Evolutionary conservation across 495 filamentous ascomycete genomes (phyloP), one percentile per base, ranked within the genome.

Genomic region (Penicillium egyptiacum): DNA sequence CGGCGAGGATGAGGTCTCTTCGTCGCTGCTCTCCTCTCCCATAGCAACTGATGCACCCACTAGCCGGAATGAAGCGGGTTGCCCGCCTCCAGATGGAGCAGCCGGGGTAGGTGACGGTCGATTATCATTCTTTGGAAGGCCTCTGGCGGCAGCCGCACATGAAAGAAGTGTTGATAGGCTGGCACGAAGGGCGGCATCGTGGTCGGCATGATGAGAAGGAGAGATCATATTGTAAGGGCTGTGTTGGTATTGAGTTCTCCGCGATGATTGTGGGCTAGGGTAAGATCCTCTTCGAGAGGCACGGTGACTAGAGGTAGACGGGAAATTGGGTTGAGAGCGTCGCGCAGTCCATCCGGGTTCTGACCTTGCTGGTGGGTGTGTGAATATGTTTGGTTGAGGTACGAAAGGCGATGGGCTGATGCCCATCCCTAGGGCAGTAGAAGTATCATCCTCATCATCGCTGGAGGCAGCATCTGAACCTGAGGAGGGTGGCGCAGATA

Each of bases 81-180:
- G 68, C n/a, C 52, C 55, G 30, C 41, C 22, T 17, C 64, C 37
- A 5, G 70, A 60, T 9, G 67, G 64, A 26, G 63, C 56, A 9
- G 42, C 52, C 16, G 28, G 52, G n/a, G 61, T 52, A 48, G 55
- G 57, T 26, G 61, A 20, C 1, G 67, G 63, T n/a, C 70, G 72
- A 25, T 74, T 61, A 5, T 81, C 75, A 19, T 78, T 64, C 65
- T 95, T 96, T 2, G 89, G 84, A 4, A 94, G 77, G 22, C 89
- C 86, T 22, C 94, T 83, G 3, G 91, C 93, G 4, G 91, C 92
- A 2, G 93, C 92, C 1, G 90, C 94, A 67, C 89, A 92, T 41
- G 91, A 96, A 5, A 98, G 83, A n/a, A 98, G 83, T 3, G 94
- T 98, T 7, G 92, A 96, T 4, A 98, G 79, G 54, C 90, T 95